Base-by-base conservation (phyloP, 495 filamentous ascomycete genomes). In the Cercophora newfieldiana region DNA sequence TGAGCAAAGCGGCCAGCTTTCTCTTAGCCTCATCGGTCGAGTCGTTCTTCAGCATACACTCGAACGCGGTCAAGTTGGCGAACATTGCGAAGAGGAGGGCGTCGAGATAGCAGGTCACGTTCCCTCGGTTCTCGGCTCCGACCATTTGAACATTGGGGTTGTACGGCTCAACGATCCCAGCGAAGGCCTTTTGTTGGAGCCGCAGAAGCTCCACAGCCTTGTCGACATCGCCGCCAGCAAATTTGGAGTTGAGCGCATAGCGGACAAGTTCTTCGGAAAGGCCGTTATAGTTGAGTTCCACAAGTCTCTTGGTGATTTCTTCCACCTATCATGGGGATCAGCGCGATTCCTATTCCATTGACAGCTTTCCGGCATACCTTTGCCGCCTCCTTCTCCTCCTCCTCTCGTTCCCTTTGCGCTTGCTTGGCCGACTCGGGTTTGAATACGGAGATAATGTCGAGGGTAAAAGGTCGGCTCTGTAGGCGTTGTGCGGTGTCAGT, bases 21-120 rank as follows among this genome's bases (percentile, higher is more conserved):
- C 85, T 87, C 69, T 90, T 86, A 19, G 89, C 81, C 67, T 91
- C 88, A 57, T 91, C 89, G 72, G 88, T 88, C 21, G 67, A 70
- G n/a, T 81, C 70, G 29, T 76, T 75, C 65, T 80, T 82, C 55
- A 97, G 78, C 78, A 97, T 96, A 26, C 90, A 90, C 72, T 99
- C 95, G 74, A 97, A 99, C 69, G 91, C 92, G 54, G 89, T 88
- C 26, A 97, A 79, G 61, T 91, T 87, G 10, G 92, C 90, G 74
- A 99, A 99, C 94, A 99, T 97, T 64, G 95, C 91, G 71, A 97
- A 97, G 1, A 99, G 86, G n/a, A 97, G 78, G 0, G 94, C 83
- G 72, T 97, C 95, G 0, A 97, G 80, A 69, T 93, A 99, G 76
- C 95, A 99, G 33, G 95, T 97, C 22, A 95, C 92, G 21, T 85